Evolutionary conservation across 129 eudicot species (phyloP).

Genomic region (Ambrosia artemisiifolia): DNA sequence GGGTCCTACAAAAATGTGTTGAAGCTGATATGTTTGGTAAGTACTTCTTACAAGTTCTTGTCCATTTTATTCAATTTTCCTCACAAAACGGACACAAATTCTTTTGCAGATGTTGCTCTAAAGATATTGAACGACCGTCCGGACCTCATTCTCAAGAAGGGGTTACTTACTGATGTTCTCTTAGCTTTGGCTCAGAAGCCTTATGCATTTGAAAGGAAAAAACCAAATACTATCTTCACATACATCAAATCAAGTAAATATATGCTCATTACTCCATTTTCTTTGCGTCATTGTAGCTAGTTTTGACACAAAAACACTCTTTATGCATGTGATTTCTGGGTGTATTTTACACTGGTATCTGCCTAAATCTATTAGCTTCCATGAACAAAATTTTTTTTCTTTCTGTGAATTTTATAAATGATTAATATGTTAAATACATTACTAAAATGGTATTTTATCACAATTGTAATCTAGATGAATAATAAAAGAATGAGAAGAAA

Average conservation of each 20-base stretch:
- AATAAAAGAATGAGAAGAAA: too few relatives aligned
- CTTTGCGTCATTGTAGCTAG: background rate
- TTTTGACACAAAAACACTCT: background rate
- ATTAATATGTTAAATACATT: too few relatives aligned
- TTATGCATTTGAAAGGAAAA: background rate
- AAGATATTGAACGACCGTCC: conserved; percentile 5
- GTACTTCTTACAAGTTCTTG: background rate
- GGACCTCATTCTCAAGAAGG: background rate
- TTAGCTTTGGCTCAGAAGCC: conserved; percentile 15
- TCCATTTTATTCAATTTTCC: background rate
- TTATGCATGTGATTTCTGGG: too few relatives aligned
- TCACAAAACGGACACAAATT: too few relatives aligned
- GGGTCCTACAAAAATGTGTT: conserved; percentile 21
- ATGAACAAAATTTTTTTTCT: too few relatives aligned
- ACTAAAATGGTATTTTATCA: too few relatives aligned
- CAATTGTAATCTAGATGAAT: too few relatives aligned
- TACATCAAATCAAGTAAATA: conserved; percentile 15
- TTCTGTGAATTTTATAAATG: too few relatives aligned
- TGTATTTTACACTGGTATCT: too few relatives aligned
- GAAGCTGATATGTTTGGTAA: conserved; percentile 33
- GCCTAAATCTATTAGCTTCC: too few relatives aligned
- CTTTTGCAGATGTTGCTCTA: conserved; percentile 29
- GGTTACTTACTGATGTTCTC: background rate
- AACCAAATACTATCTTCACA: conserved; percentile 10
- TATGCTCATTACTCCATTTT: background rate